Percentiles rank a stretch among this genome's conserved stretches.
These are phyloP conservation scores for Zarea fungicola DNA, from an alignment of 2,329 filamentous ascomycete genomes.

Conservation along the genomic window DNA sequence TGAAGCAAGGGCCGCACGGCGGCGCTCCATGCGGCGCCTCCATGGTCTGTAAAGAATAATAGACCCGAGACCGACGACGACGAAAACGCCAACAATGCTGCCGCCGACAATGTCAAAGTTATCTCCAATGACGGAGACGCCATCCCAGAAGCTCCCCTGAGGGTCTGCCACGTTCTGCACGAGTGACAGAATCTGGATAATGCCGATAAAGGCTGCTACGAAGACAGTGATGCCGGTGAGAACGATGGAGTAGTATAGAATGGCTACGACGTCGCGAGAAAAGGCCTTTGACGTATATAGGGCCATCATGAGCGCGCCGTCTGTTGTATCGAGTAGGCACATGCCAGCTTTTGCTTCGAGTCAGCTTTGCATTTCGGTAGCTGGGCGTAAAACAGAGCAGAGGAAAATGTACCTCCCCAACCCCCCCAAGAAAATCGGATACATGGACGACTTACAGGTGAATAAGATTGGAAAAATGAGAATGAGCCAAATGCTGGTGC, in stretches of 20 bases:
- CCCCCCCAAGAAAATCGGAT: not conserved
- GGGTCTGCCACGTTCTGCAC: slow-evolving; percentile 71
- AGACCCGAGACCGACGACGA: slow-evolving; percentile 69
- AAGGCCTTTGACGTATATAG: slow-evolving; percentile 80
- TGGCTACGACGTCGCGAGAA: slow-evolving; percentile 76
- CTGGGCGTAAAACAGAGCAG: no score
- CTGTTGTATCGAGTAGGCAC: slow-evolving; percentile 89
- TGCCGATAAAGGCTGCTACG: slow-evolving; percentile 79
- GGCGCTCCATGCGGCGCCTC: slow-evolving; percentile 46
- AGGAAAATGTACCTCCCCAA: no score
- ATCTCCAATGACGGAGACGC: slow-evolving; percentile 69
- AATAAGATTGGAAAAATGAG: slow-evolving; percentile 87
- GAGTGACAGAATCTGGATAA: slow-evolving; percentile 77
- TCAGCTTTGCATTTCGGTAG: no score
- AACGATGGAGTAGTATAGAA: slow-evolving; percentile 89
- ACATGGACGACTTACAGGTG: slow-evolving; percentile 51
- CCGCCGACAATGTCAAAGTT: slow-evolving; percentile 84
- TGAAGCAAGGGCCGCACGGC: not conserved
- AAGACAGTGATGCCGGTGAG: slow-evolving; percentile 77
- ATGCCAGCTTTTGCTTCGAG: slow-evolving; percentile 65
- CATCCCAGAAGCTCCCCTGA: slow-evolving; percentile 80
- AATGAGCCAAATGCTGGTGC: slow-evolving; percentile 91
- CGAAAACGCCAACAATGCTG: slow-evolving; percentile 77
- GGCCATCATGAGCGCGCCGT: slow-evolving; percentile 92
- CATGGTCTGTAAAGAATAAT: slow-evolving; percentile 75